Base-by-base conservation (phyloP, 495 filamentous ascomycete species). In the Talaromyces borbonicus region DNA sequence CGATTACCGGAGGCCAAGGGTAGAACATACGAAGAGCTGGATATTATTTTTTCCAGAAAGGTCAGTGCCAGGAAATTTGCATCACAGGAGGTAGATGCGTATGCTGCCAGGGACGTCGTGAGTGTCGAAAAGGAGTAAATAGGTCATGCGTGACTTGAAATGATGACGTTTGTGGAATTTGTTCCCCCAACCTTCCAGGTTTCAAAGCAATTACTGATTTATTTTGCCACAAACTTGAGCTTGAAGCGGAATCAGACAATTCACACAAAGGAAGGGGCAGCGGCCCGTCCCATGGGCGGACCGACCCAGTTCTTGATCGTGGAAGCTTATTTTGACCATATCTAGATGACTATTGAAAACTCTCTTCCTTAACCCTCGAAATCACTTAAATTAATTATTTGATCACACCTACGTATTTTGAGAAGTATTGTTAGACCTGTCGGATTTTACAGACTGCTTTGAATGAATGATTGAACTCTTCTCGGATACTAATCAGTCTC, bases 11-110 rank as follows among this genome's bases (percentile, higher is more conserved):
- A 87, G 50, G 74, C 81, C 3, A 65, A 70, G 3, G 80, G 76
- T 0, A 68, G 80, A 11, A 79, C 79, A 0, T 85, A 80, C 53
- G 80, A 75, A 5, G 82, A 87, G 56, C 60, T 85, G 25, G 82
- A 85, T 56, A 46, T 83, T 5, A 60, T 85, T 24, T 85, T 85
- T 53, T 69, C 80, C 55, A 56, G 65, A 24, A 68, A 69, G 6
- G 56, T 82, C 16, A 67, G 55, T 29, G 80, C 83, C 0, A 65
- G 81, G 33, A 77, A 83, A 54, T 86, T 86, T 51, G 61, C 71
- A 1, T 65, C 56, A 3, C 75, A 77, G 2, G 50, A 69, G 23
- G 75, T 83, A 9, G 69, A 83, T 46, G 74, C 76, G 8, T 81
- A 80, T 58, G 67, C 56, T 26, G 67, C 72, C 30, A 11, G 29